phyloP scores from a whole-genome alignment of 2,329 filamentous ascomycete genomes.

The Cladosporium sp. region DNA sequence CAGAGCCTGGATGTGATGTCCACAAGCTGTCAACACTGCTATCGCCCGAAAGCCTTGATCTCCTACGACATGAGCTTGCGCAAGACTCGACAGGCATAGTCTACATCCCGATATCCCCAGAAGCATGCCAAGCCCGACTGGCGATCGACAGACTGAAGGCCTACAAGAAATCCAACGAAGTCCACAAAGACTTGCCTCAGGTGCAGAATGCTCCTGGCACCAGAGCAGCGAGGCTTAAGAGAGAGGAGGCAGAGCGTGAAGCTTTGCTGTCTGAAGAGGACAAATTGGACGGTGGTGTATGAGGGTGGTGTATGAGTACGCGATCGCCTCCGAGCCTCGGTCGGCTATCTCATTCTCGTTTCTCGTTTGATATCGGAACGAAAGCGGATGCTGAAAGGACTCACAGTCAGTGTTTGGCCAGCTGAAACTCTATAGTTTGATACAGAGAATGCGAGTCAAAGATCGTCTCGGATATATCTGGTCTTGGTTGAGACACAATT shows the following conservation, averaged over 20 bases:
- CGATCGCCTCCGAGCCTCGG: background rate
- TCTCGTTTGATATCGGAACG: conserved; percentile 1
- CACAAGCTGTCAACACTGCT: background rate
- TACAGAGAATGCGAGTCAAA: background rate
- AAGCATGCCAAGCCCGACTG: background rate
- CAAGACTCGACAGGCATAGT: background rate
- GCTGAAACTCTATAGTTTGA: background rate
- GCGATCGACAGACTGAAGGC: conserved; percentile 2
- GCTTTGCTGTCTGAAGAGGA: background rate
- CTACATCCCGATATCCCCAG: background rate
- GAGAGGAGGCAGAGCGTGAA: background rate
- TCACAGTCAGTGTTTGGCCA: background rate
- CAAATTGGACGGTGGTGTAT: background rate
- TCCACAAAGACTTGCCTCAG: background rate
- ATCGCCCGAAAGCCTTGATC: background rate
- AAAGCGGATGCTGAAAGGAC: background rate
- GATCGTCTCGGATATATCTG: background rate
- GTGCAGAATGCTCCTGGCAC: background rate
- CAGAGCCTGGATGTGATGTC: background rate
- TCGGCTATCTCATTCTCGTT: background rate
- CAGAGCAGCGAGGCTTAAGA: background rate
- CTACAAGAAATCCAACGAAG: background rate
- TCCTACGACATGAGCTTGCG: background rate
- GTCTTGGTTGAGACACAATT: background rate
- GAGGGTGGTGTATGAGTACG: background rate